phyloP scores from a whole-genome alignment of 179 eudicot species.

The Sideroxylon spinosum region DNA sequence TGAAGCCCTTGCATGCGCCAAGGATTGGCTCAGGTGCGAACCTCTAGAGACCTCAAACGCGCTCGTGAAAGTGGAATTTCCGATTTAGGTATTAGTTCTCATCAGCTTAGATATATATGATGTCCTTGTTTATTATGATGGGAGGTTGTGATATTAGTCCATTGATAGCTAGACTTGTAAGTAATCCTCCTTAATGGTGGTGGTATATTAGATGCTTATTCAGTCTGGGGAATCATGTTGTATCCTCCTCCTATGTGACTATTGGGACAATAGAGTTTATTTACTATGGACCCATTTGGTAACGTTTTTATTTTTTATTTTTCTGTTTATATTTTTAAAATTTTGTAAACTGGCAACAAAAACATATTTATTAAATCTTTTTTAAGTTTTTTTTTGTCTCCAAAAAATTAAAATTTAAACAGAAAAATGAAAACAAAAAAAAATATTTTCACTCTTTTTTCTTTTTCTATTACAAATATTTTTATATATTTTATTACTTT shows the following conservation, averaged over 20 bases:
- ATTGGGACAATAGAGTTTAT: no score
- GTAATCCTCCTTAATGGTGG: neutral
- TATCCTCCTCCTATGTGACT: neutral
- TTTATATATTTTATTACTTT: no score
- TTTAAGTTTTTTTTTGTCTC: no score
- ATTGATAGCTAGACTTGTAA: neutral
- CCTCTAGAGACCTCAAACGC: conserved; percentile 22
- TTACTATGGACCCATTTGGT: no score
- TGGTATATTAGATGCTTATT: neutral
- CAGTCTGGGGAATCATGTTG: neutral
- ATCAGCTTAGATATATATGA: neutral
- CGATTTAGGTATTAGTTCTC: conserved; percentile 27
- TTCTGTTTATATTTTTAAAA: no score
- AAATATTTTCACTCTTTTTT: no score
- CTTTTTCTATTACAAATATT: no score
- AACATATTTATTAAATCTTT: no score
- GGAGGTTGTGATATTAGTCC: conserved; percentile 5
- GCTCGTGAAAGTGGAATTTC: conserved; percentile 42
- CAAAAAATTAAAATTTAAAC: no score
- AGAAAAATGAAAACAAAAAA: no score
- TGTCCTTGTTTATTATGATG: neutral
- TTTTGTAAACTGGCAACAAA: no score
- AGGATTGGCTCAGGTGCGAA: conserved; percentile 61
- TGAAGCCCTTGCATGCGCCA: conserved; percentile 83
- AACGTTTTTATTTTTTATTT: no score